Evolutionary conservation across 2,329 filamentous ascomycete species (phyloP), one percentile per base, ranked within the genome.

Genomic region (Curvularia verruculosa): DNA sequence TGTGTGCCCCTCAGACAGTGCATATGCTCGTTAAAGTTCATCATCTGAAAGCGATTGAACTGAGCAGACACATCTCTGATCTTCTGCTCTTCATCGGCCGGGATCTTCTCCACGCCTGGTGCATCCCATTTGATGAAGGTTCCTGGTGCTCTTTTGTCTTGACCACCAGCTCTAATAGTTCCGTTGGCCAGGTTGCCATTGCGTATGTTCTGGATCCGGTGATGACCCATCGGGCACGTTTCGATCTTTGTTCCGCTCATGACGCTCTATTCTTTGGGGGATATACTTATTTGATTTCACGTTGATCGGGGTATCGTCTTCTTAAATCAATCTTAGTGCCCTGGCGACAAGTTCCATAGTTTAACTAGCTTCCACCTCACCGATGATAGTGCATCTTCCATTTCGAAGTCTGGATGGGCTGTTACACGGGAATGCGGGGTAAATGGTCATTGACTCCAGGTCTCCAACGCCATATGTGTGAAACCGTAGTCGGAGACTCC

Each of bases 31-130:
- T 82, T 81, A 58, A 74, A 81, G 53, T 79, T 77, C 45, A 77
- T 75, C 61, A 75, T 75, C 59, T 81, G 79, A 24, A 80, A 80
- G 5, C 70, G 67, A 58, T 81, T 82, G 69, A 81, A 80, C 64
- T 78, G 74, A 24, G 80, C 56, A 36, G 34, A 36, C 34, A 36
- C 34, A 36, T 36, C 34, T n/a, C 18, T 36, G 34, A 36, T 36
- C 34, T 80, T 77, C 49, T 80, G 76, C 15, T 73, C 66, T 60
- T 82, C 79, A 36, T 36, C 72, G 0, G 69, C 65, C 9, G 75
- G 74, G 5, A 78, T 68, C 19, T 71, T 71, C 54, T 81, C 78
- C 5, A 82, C 78, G 6, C 77, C 75, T 19, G 71, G 55, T 39
- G 71, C 66, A 63, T 81, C 68, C 76, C 76, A 81, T 45, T 70